Conservation (phyloP, 345 rosid genomes). For the Arabis hirsuta region DNA sequence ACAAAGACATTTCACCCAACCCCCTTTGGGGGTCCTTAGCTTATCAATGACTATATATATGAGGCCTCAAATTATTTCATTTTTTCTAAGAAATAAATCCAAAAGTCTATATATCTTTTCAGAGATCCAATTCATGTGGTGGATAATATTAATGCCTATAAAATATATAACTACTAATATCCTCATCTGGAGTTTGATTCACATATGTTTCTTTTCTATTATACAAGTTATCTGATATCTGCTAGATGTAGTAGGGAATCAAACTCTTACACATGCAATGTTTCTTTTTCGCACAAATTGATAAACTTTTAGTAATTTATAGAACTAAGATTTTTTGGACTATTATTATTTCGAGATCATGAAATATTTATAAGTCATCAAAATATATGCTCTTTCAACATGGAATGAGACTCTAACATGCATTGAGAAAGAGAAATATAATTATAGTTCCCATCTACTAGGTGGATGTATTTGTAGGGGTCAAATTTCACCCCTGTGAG, state of each 20-base stretch:
- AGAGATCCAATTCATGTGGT: conserved; percentile 35
- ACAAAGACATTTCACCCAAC: conserved; percentile 43
- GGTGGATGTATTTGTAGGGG: conserved; percentile 23
- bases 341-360: neutral
- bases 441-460: conserved; percentile 19
- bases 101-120: conserved; percentile 18
- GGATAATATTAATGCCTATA: neutral
- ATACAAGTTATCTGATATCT: neutral
- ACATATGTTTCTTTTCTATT: conserved; percentile 2
- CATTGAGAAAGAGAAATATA: conserved; percentile 18
- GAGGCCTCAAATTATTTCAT: conserved; percentile 33
- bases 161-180: neutral
- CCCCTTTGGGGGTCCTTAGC: conserved; percentile 33
- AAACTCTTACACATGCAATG: neutral
- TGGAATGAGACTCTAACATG: conserved; percentile 15
- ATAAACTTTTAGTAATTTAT: neutral
- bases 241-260: neutral
- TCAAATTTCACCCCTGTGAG: too few relatives aligned
- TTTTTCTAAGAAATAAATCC: conserved; percentile 7
- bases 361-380: neutral
- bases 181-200: neutral
- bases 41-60: conserved; percentile 30
- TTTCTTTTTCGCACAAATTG: neutral
- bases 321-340: conserved; percentile 15
- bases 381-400: neutral